phyloP scores from a whole-genome alignment of 345 rosid genomes.

The Crucihimalaya himalaica region DNA sequence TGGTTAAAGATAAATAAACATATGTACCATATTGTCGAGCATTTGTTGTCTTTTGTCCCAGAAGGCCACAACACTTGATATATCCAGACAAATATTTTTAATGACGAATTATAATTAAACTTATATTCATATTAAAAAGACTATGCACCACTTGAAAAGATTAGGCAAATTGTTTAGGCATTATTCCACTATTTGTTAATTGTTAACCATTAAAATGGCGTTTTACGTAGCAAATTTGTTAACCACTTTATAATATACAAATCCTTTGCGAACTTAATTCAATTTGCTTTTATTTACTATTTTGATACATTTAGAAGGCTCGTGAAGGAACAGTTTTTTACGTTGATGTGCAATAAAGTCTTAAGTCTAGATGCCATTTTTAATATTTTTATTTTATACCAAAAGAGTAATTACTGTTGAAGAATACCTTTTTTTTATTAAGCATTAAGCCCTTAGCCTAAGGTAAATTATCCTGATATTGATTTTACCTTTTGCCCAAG shows the following conservation, averaged over 20 bases:
- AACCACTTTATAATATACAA: no score
- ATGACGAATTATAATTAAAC: neutral
- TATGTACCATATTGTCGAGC: constrained; percentile 25
- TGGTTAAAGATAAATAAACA: constrained; percentile 4
- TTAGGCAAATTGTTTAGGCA: constrained; percentile 34
- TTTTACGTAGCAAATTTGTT: neutral
- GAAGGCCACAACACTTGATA: constrained; percentile 18
- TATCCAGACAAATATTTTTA: neutral
- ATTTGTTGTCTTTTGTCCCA: constrained; percentile 32
- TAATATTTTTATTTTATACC: neutral
- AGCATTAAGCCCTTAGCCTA: neutral
- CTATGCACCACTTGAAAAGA: constrained; percentile 20
- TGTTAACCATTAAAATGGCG: neutral
- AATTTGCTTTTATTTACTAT: neutral
- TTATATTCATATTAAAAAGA: neutral
- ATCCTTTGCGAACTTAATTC: neutral
- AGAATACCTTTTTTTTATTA: no score
- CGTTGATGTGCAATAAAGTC: neutral
- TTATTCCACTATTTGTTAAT: constrained; percentile 23
- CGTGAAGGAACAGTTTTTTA: neutral
- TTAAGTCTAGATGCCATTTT: neutral
- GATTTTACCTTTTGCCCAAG: neutral
- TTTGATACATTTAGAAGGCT: neutral
- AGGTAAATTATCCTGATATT: neutral
- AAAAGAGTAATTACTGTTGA: neutral